phyloP scores from a whole-genome alignment of 768 basidiomycete species.

The Boletus fagicola region DNA sequence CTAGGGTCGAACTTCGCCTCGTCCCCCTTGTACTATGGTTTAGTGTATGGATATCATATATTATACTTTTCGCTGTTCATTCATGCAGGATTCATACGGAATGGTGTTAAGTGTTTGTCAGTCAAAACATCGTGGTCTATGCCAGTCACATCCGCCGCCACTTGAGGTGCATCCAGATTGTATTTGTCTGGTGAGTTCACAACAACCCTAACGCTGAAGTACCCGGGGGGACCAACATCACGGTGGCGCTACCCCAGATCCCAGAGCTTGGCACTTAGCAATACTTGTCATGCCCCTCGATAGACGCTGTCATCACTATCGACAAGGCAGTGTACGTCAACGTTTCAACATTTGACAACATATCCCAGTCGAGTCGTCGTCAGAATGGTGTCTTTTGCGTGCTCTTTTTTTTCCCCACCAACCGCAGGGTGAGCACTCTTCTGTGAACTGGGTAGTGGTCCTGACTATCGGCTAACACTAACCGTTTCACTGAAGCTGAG shows the following conservation, averaged over 20 bases:
- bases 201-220: not conserved
- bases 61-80: not conserved
- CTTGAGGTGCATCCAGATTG: not conserved
- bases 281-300: not conserved
- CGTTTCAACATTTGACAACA: no score
- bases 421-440: no score
- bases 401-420: not conserved
- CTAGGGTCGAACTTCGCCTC: not conserved
- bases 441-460: no score
- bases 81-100: not conserved
- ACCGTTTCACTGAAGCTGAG: no score
- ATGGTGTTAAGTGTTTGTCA: not conserved
- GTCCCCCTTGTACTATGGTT: constrained; percentile 1
- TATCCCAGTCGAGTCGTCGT: not conserved
- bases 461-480: no score
- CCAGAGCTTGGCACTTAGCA: no score
- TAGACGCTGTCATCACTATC: not conserved
- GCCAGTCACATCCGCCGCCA: no score
- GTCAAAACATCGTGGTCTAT: not conserved
- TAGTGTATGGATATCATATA: constrained; percentile 13
- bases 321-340: not conserved
- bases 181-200: not conserved
- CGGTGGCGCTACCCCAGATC: no score
- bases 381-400: not conserved
- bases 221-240: no score